Base-by-base conservation (phyloP, 345 rosid genomes). In the Limnanthes douglasii region DNA sequence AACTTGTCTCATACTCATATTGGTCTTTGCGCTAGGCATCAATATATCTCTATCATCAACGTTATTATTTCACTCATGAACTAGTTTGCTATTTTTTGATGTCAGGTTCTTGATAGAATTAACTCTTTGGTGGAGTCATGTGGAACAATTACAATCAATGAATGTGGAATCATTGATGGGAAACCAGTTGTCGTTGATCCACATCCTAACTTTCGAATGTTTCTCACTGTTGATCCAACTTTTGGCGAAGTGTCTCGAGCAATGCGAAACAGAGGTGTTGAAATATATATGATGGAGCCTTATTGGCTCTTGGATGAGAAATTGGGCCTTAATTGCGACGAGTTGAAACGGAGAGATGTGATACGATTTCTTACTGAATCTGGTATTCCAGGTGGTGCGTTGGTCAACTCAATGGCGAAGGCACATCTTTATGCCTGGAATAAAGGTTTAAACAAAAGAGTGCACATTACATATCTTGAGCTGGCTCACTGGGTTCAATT, bases 211-310 rank as follows among this genome's bases (percentile, higher is more conserved):
- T 88, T 88, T 56, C 70, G 92, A 39, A 47, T 88, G 69, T 83
- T 83, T 51, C 84, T 88, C 35, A 73, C 97, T 10, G 73, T 83
- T 46, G 69, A 88, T 58, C 97, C 97, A 21, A 65, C 60, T 46
- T 68, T 50, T 57, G 97, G 97, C 43, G 97, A 88, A 51, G 80
- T 83, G 36, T 88, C 97, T 21, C 67, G 97, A 37, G 97, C 97
- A 28, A 88, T 88, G 97, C 64, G 97, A 49, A 88, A 88, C 50
- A 79, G 97, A 53, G 97, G 97, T 34, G 95, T 83, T 39, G 97
- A 88, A 64, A 72, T 83, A 51, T 88, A 50, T 55, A 60, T 88
- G 86, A 76, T 83, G 97, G 81, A 66, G 38, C 97, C 95, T 8
- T 67, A 70, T 51, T 88, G 95, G 95, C 67, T 71, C 30, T 48